phyloP scores from a whole-genome alignment of 148 eudicot genomes.

The Vaccinium vitisidaea region DNA sequence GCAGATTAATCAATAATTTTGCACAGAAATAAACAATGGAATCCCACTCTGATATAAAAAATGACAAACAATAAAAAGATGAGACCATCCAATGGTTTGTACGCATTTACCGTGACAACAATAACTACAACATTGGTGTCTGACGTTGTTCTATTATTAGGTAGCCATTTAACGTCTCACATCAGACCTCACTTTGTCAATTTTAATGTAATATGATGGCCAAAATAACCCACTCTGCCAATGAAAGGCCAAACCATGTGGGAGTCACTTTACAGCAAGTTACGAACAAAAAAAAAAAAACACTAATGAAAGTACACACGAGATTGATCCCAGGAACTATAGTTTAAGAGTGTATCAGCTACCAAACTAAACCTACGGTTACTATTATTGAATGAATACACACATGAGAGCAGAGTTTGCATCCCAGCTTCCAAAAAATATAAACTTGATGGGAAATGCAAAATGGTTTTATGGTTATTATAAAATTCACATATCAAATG shows the following conservation, averaged over 20 bases:
- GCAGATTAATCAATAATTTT: background rate
- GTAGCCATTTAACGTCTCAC: background rate
- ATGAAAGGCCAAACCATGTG: background rate
- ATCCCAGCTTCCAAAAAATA: background rate
- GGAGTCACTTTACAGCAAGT: background rate
- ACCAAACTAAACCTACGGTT: background rate
- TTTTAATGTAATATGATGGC: background rate
- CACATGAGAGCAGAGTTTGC: background rate
- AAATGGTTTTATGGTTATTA: background rate
- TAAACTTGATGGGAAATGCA: background rate
- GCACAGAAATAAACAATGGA: background rate
- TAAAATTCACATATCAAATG: background rate
- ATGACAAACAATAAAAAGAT: background rate
- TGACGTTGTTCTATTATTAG: background rate
- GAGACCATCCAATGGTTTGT: constrained; percentile 8
- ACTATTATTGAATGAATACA: background rate
- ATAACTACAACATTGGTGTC: background rate
- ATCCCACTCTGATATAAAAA: background rate
- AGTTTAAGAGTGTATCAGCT: background rate
- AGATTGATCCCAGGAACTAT: background rate
- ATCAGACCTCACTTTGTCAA: background rate
- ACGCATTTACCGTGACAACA: background rate
- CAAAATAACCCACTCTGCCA: background rate
- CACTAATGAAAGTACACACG: background rate
- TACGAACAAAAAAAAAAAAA: background rate